Base-by-base conservation (phyloP, 2,329 filamentous ascomycete genomes). In the Aureobasidium musti region DNA sequence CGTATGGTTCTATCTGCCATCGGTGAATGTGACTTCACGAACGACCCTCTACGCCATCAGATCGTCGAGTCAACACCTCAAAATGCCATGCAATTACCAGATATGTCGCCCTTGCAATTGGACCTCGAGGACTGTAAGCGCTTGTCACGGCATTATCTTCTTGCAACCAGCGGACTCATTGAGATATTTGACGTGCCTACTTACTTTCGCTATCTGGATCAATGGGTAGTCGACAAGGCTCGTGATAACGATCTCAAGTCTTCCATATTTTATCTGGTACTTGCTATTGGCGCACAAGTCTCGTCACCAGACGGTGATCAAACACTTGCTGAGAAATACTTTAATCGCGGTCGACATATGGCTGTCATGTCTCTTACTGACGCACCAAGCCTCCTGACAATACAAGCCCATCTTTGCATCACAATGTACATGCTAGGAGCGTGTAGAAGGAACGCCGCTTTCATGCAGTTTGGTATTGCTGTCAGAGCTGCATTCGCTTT, bases 361-460 rank as follows among this genome's bases (percentile, higher is more conserved):
- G 77, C 82, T 0, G 74, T 82, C 23, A 79, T 77, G 2, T 78
- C 81, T 26, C 79, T 84, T 60, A 79, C 79, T 21, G 79, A 79
- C 65, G 82, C 80, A 19, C 82, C 82, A 64, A 83, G 80, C 64
- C 76, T 83, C 2, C 75, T 79, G 54, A 83, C 81, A 0, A 82
- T 84, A 2, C 82, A 84, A 70, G 82, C 81, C 1, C 84, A 83
- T 69, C 75, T 81, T 6, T 70, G 84, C 19, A 78, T 84, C n/a
- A 79, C 82, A 0, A 78, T 84, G 68, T 84, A 81, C 69, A 82
- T 84, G 81, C 75, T 84, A 2, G 76, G 82, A 33, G 80, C 80
- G 13, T 83, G 80, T 66, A 79, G 83, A 50, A 80, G 82, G 13
- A 84, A 84, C 67, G 82, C 81, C 1, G 82, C 82, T 6, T 84